Evolutionary conservation across 257 asterid genomes (phyloP).

Genomic region (Hygrophila difformis): DNA sequence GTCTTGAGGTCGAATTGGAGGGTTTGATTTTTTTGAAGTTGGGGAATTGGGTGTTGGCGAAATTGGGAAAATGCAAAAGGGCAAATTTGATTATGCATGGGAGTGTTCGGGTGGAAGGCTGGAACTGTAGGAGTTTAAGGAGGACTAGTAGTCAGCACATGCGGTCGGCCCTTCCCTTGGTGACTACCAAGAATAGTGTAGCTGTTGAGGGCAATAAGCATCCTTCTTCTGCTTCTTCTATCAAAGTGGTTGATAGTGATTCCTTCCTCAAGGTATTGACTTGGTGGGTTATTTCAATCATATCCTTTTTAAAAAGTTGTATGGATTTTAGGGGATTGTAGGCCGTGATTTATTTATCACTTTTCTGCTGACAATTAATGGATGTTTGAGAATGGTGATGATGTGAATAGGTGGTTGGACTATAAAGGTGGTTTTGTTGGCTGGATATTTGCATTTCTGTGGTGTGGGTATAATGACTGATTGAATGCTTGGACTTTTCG

Average conservation of each 20-base stretch:
- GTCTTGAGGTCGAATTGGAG: constrained; percentile 4
- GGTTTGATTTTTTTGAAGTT: constrained; percentile 24
- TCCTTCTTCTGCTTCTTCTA: constrained; percentile 20
- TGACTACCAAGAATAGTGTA: constrained; percentile 18
- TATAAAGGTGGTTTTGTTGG: background rate
- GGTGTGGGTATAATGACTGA: background rate
- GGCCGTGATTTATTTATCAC: no score
- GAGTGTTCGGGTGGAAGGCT: constrained; percentile 41
- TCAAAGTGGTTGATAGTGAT: constrained; percentile 19
- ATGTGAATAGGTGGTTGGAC: background rate
- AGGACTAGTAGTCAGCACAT: constrained; percentile 32
- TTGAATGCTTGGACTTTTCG: background rate
- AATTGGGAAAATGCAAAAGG: constrained; percentile 34
- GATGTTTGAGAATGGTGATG: no score
- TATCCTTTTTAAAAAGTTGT: background rate
- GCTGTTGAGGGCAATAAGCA: constrained; percentile 19
- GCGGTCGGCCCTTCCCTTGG: constrained; percentile 30
- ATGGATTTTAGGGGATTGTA: no score
- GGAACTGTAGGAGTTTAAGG: constrained; percentile 23
- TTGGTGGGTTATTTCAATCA: constrained; percentile 23
- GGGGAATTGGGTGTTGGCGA: constrained; percentile 14
- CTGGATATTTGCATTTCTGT: background rate
- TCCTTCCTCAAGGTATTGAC: constrained; percentile 45
- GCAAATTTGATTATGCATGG: constrained; percentile 36
- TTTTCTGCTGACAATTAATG: no score